Evolutionary conservation across 768 basidiomycete genomes (phyloP), one percentile per base, ranked within the genome.

Genomic region (Termitomyces sp.): DNA sequence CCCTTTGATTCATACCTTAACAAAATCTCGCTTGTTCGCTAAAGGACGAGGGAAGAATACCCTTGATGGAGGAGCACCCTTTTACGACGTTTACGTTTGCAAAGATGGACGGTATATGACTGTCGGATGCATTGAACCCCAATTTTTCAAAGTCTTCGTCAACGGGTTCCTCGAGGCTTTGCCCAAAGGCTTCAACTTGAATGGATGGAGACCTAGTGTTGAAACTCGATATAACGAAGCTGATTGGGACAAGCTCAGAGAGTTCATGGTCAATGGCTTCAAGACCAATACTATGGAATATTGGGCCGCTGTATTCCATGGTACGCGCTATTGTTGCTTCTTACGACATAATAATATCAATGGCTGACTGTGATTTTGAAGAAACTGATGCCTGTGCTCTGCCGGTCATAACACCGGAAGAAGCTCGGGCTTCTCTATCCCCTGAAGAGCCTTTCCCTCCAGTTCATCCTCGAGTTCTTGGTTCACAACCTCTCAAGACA

Each of bases 61-160:
- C 1, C 79, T 93, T 20, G 91, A 91, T 59, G 88, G 89, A 0
- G 89, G 88, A 3, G 79, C 88, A 5, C 91, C 91, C 0, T 91
- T 84, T 71, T 94, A 94, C 63, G 77, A 76, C 55, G 70, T 89
- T 10, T 92, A 94, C 61, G 75, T 77, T 0, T 91, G 89, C 64
- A 75, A 82, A 53, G 89, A 88, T 64, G 85, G 85, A 1, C 71
- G 77, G 36, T 90, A 82, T 79, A 88, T 94, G 79, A 82, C 85
- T 2, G 80, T 93, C 25, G 89, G 82, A 27, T 89, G 88, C 62
- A 65, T 90, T 12, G 89, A 91, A 64, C 84, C 87, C 5, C 79
- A 80, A 38, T 91, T 91, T 69, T 91, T 85, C 67, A 68, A 72
- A 22, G 71, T 69, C 1, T 91, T 91, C 62, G 72, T 90, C 41